Evolutionary conservation across 768 basidiomycete species (phyloP).

Genomic region (Piloderma croceum): DNA sequence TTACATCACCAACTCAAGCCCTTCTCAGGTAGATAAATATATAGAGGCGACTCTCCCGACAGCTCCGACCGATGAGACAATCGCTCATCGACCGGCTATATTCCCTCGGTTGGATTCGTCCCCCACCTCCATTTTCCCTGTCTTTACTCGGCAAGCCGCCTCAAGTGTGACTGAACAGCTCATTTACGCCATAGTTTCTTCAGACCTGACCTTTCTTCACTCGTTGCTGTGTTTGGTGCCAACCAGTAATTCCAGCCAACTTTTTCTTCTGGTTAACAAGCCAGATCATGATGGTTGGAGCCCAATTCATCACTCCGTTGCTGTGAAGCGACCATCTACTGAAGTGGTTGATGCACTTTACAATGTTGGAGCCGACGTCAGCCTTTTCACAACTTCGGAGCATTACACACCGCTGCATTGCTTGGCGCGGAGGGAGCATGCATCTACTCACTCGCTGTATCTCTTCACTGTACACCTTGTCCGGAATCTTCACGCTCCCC

Average conservation of each 20-base stretch:
- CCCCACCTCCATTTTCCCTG: conserved; percentile 36
- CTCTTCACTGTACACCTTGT: conserved; percentile 64
- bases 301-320: conserved; percentile 64
- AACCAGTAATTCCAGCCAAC: conserved; percentile 34
- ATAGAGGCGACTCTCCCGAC: too few species aligned
- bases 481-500: conserved; percentile 60
- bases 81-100: too few species aligned
- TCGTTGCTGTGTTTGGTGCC: conserved; percentile 50
- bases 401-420: conserved; percentile 67
- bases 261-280: conserved; percentile 56
- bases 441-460: conserved; percentile 37
- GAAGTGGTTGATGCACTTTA: conserved; percentile 67
- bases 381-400: conserved; percentile 53
- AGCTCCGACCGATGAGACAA: too few species aligned
- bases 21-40: too few species aligned
- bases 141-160: conserved; percentile 37
- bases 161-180: conserved; percentile 44
- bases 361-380: conserved; percentile 69
- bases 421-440: conserved; percentile 37
- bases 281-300: conserved; percentile 69
- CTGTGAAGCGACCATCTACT: conserved; percentile 47
- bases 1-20: too few species aligned
- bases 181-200: conserved; percentile 47
- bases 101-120: conserved; percentile 18
- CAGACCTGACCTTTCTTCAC: conserved; percentile 46